phyloP scores from a whole-genome alignment of 257 asterid species.

The Solanum habrochaites region DNA sequence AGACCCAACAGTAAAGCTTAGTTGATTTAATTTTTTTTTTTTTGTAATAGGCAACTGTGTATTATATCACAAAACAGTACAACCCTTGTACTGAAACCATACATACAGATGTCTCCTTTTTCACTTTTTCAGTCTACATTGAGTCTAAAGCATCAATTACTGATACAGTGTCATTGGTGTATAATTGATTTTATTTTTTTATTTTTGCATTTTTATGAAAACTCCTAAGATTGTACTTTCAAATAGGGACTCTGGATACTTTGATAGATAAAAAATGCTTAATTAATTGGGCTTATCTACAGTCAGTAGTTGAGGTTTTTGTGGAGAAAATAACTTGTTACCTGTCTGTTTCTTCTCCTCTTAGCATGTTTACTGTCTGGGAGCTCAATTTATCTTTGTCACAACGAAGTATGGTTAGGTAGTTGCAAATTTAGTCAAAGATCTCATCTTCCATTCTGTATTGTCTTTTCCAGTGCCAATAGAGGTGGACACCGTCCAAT shows the following conservation, averaged over 20 bases:
- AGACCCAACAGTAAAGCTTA: background rate
- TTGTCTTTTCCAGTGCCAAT: slow-evolving; percentile 46
- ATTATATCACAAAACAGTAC: background rate
- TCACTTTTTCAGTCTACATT: background rate
- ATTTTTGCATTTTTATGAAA: background rate
- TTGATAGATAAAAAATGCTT: background rate
- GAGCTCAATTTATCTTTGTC: background rate
- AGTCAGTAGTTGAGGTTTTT: background rate
- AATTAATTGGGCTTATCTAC: background rate
- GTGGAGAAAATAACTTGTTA: background rate
- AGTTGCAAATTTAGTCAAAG: background rate
- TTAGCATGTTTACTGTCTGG: background rate
- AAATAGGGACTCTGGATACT: background rate
- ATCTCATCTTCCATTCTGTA: background rate
- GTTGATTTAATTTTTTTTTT: background rate
- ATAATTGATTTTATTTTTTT: too few relatives aligned
- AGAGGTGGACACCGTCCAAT: slow-evolving; percentile 99
- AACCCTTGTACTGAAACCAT: background rate
- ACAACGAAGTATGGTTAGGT: background rate
- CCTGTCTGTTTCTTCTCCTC: background rate
- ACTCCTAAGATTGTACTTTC: background rate
- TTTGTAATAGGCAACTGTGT: background rate
- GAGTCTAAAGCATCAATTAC: background rate
- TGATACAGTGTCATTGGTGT: background rate
- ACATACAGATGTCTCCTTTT: background rate